Evolutionary conservation across 805 yeast species (phyloP).

Genomic region (Cyberlindnera samutprakarnensis): DNA sequence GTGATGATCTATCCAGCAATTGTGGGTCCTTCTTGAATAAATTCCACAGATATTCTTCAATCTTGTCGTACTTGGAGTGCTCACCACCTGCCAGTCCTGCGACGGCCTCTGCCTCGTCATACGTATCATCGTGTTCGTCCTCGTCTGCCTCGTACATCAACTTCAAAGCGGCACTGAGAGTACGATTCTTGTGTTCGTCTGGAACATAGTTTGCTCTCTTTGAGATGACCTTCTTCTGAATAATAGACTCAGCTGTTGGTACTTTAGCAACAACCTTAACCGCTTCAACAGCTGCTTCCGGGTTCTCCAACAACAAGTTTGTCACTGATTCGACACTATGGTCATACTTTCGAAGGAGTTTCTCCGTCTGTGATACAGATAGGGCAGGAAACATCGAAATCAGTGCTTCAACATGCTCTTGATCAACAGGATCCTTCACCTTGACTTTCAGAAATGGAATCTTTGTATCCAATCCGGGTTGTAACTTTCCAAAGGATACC

Average conservation of each 20-base stretch:
- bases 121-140: slow-evolving; percentile 80
- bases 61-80: slow-evolving; percentile 26
- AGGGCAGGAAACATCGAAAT: slow-evolving; percentile 66
- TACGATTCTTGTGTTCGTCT: slow-evolving; percentile 46
- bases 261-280: slow-evolving; percentile 8
- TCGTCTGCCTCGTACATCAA: slow-evolving; percentile 69
- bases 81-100: slow-evolving; percentile 10
- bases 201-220: slow-evolving; percentile 23
- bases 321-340: slow-evolving; percentile 51
- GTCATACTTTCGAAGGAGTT: slow-evolving; percentile 39
- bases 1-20: slow-evolving; percentile 37
- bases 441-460: slow-evolving; percentile 35
- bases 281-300: slow-evolving; percentile 29
- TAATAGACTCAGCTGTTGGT: slow-evolving; percentile 10
- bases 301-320: slow-evolving; percentile 54
- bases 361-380: slow-evolving; percentile 36
- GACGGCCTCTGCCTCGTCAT: slow-evolving; percentile 41
- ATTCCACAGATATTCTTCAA: slow-evolving; percentile 51
- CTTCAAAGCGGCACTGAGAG: slow-evolving; percentile 52
- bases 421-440: slow-evolving; percentile 1
- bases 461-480: slow-evolving; percentile 46
- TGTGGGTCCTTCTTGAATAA: slow-evolving; percentile 43
- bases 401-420: slow-evolving; percentile 26
- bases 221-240: slow-evolving; percentile 12
- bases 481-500: slow-evolving; percentile 34